Base-by-base conservation (phyloP, 2,329 filamentous ascomycete genomes). In the Plenodomus tracheiphilus region DNA sequence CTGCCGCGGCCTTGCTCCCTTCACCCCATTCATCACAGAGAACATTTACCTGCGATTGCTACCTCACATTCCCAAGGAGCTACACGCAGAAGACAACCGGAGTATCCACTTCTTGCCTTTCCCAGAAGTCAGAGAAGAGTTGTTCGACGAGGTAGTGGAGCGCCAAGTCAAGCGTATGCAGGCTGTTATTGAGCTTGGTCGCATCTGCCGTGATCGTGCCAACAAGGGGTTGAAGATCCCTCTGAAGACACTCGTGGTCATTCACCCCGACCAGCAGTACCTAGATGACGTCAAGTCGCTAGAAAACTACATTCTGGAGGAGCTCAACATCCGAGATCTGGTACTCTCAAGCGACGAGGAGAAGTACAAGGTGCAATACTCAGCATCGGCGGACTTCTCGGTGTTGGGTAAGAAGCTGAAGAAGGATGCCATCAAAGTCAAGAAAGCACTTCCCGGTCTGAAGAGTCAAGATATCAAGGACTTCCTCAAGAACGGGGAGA, bases 351-450 rank as follows among this genome's bases (percentile, higher is more conserved):
- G 84, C 7, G 91, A 97, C 56, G 94, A 97, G 75, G 87, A 85
- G 46, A 89, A 88, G 70, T 97, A 97, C 77, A 89, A 91, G 46
- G 91, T 99, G 39, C 87, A 94, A 68, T 96, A 97, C 76, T 91
- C 88, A 53, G 90, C 93, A 15, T 85, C 83, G 34, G 92, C 91
- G 7, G 94, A 99, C 73, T 97, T 94, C 88, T 91, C 94, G 13
- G 88, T 89, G 2, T 81, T 99, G 15, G 94, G 94, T 58, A 96
- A 96, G 83, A 97, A 97, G 78, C 82, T 97, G 61, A 96, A 96
- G 81, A 97, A 96, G 75, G 92, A 97, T 65, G 89, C 91, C 58
- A 85, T 86, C 58, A 90, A 88, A 69, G 91, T 97, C 61, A 95
- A 95, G 79, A 95, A 93, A 76, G 91, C 89, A 2, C 77, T 99